phyloP scores from a whole-genome alignment of 805 yeast genomes.

The Saturnispora besseyi region DNA sequence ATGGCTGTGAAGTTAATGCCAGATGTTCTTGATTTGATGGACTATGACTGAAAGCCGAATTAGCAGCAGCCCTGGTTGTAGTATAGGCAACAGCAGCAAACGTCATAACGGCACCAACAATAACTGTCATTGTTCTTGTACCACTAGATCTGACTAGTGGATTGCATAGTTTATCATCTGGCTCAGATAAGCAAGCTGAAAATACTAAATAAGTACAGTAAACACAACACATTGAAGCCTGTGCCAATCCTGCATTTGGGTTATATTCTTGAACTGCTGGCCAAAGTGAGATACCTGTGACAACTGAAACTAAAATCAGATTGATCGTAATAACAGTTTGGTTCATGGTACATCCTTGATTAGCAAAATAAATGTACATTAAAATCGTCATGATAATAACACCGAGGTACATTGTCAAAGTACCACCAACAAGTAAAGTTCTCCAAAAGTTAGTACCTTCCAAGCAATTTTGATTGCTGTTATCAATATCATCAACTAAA shows the following conservation, averaged over 20 bases:
- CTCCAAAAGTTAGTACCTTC: constrained; percentile 61
- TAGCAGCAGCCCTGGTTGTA: constrained; percentile 92
- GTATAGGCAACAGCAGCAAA: constrained; percentile 94
- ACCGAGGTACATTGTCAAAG: constrained; percentile 72
- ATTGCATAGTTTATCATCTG: constrained; percentile 87
- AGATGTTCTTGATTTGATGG: constrained; percentile 32
- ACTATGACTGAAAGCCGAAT: constrained; percentile 48
- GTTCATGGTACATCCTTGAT: constrained; percentile 77
- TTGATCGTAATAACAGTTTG: constrained; percentile 79
- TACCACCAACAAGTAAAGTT: constrained; percentile 73
- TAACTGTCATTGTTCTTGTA: constrained; percentile 79
- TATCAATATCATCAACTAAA: constrained; percentile 42
- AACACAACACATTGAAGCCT: constrained; percentile 88
- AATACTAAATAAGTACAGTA: constrained; percentile 87
- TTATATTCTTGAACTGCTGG: constrained; percentile 85
- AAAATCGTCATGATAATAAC: constrained; percentile 62
- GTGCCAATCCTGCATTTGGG: constrained; percentile 94
- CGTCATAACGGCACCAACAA: constrained; percentile 88
- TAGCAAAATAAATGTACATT: constrained; percentile 80
- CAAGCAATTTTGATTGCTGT: constrained; percentile 27
- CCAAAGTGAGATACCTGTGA: constrained; percentile 64
- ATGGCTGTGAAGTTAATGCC: constrained; percentile 43
- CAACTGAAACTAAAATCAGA: constrained; percentile 51
- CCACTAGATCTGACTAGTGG: constrained; percentile 86
- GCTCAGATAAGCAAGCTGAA: constrained; percentile 93